Conservation (phyloP, 2,329 filamentous ascomycete genomes). For the Cercospora sp. region DNA sequence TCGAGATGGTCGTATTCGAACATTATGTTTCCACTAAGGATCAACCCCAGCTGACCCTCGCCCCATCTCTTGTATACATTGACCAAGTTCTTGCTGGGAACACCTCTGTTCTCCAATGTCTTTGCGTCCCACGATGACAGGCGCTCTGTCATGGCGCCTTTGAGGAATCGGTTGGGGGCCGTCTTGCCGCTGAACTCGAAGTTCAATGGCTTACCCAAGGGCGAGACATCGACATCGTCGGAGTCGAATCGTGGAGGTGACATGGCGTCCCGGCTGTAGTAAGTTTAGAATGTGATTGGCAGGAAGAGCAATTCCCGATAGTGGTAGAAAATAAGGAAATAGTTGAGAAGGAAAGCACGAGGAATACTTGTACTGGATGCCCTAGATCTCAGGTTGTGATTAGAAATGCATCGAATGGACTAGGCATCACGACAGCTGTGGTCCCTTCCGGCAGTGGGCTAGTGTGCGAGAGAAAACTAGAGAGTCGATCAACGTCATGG, state of each 20-base stretch:
- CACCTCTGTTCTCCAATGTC: conserved; percentile 54
- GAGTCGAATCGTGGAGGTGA: conserved; percentile 44
- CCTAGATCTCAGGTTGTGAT: background rate
- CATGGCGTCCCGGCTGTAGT: background rate
- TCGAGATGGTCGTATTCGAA: conserved; percentile 18
- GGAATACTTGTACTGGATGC: background rate
- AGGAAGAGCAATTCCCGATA: background rate
- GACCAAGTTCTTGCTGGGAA: conserved; percentile 56
- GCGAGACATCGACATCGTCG: conserved; percentile 43
- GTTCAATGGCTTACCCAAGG: conserved; percentile 47
- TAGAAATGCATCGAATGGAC: background rate
- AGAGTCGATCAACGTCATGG: background rate
- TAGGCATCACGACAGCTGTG: background rate
- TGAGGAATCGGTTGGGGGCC: conserved; percentile 66
- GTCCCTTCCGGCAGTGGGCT: background rate
- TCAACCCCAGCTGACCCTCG: conserved; percentile 57
- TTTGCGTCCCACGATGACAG: conserved; percentile 62
- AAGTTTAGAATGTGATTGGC: background rate
- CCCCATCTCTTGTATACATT: conserved; percentile 65
- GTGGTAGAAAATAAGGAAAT: background rate
- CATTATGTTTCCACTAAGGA: conserved; percentile 65
- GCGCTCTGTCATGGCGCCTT: conserved; percentile 67
- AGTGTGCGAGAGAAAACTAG: background rate
- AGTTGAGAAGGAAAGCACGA: background rate
- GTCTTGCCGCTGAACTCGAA: conserved; percentile 54